A percentile compares a stretch with the other conserved stretches of the same genome.
These are phyloP conservation scores for Davidsoniella eucalypti DNA, from an alignment of 2,329 filamentous ascomycete species.

Conservation along the genomic window DNA sequence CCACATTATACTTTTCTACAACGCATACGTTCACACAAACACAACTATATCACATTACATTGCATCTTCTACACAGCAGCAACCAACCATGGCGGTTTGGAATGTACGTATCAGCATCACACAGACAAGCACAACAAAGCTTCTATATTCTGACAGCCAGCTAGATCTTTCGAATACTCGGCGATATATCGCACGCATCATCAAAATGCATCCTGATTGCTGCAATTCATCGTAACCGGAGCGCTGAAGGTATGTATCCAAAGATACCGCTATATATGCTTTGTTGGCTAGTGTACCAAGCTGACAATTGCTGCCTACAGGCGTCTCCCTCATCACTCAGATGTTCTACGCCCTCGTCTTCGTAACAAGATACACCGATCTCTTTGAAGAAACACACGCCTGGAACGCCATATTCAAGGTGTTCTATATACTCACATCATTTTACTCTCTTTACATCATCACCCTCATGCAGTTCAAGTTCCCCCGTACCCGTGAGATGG, in stretches of 20 bases:
- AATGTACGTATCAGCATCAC: constrained; percentile 19
- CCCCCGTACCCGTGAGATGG: constrained; percentile 73
- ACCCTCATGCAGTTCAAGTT: constrained; percentile 74
- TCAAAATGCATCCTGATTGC: constrained; percentile 86
- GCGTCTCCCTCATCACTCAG: constrained; percentile 84
- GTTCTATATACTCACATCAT: constrained; percentile 68
- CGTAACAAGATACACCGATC: constrained; percentile 68
- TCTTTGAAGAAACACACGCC: constrained; percentile 40
- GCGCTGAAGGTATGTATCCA: constrained; percentile 47
- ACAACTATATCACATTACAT: neutral
- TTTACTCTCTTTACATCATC: constrained; percentile 81
- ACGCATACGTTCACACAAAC: neutral
- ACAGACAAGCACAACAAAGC: neutral
- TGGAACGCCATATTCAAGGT: constrained; percentile 80
- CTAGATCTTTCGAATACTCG: constrained; percentile 57
- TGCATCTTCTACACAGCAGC: neutral
- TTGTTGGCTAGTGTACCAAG: neutral
- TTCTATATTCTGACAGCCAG: neutral
- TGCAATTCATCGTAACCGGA: constrained; percentile 75
- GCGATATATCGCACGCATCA: constrained; percentile 66
- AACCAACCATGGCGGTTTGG: constrained; percentile 24
- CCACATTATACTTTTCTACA: neutral
- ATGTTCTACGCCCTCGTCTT: constrained; percentile 77
- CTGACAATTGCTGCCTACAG: constrained; percentile 24
- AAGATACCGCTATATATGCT: constrained; percentile 1